These are phyloP conservation scores for sunflower (Helianthus annuus) DNA, from an alignment of 129 eudicot genomes.

Conservation along the genomic window DNA sequence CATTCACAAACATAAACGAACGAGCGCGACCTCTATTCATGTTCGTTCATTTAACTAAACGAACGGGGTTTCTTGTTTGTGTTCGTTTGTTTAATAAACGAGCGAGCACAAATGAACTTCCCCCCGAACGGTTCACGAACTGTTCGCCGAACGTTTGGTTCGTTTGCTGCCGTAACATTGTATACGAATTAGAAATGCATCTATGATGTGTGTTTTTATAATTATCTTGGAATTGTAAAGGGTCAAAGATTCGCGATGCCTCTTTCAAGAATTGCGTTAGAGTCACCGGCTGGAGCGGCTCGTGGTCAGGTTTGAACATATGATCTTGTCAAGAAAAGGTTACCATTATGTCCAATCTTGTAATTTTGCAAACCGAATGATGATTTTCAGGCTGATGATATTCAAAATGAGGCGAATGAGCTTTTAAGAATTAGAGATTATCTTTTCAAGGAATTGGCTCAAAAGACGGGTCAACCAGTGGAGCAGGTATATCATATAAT, in stretches of 20 bases:
- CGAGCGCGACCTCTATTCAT: too few species aligned
- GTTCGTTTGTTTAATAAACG: too few species aligned
- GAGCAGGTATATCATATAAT: conserved; percentile 53
- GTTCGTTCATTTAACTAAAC: too few species aligned
- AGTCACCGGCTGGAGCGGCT: conserved; percentile 85
- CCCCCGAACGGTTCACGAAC: too few species aligned
- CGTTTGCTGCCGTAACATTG: not conserved
- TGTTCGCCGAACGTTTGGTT: too few species aligned
- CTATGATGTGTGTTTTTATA: not conserved
- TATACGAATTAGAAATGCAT: not conserved
- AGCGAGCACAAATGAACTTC: too few species aligned
- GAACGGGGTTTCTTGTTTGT: too few species aligned
- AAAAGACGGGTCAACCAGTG: conserved; percentile 75
- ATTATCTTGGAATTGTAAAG: conserved; percentile 37
- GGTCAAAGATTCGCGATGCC: conserved; percentile 75
- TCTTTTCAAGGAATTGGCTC: conserved; percentile 73
- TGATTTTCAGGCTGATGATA: conserved; percentile 72
- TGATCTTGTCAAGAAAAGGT: conserved; percentile 8
- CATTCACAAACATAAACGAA: too few species aligned
- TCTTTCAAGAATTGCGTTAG: conserved; percentile 57
- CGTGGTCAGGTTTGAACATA: conserved; percentile 72
- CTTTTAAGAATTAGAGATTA: conserved; percentile 78
- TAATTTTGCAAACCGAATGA: not conserved
- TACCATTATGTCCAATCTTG: not conserved
- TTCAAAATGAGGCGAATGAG: conserved; percentile 73